Base-by-base conservation (phyloP, 257 asterid species). In the Solanum sitiens region DNA sequence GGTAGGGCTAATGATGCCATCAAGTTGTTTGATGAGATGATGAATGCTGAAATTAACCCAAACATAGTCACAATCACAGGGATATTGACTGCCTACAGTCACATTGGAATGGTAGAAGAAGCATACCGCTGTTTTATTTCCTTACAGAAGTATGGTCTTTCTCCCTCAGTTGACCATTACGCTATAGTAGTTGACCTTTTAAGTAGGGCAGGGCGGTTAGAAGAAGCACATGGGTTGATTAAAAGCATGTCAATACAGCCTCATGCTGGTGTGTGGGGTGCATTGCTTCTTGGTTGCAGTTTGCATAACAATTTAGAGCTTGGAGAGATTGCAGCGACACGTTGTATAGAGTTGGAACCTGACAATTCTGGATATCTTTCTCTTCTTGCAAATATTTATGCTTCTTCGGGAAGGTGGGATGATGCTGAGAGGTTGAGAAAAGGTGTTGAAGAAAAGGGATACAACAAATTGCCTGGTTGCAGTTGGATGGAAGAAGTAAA, bases 181-280 rank as follows among this genome's bases (percentile, higher is more conserved):
- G 93, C 96, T 13, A 93, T 97, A 10, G 92, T 94, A 93, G 98
- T 95, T 11, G 98, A 94, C 87, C 96, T 97, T 84, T 87, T 97
- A 88, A 98, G 99, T 23, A 91, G 93, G 92, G 96, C 95, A 1
- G 98, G 98, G 37, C 86, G 94, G 84, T 86, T 97, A 74, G 92
- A 93, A 44, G 98, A 94, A 85, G 99, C 98, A 2, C 90, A 93
- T n/a, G 90, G 87, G 89, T 85, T 97, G 93, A 95, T 95, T 71
- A 93, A 92, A 89, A 87, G 88, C 89, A 97, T 97, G 98, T 92
- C 93, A 11, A 89, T 85, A 90, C 77, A 71, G 93, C 94, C 98
- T 83, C 96, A 95, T 90, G 95, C 95, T 75, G 98, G 97, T 21
- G 98, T 95, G 20, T 95, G 98, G 99, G 98, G 99, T 35, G 98